These are phyloP conservation scores for Starmerella apis DNA, from an alignment of 805 yeast species.

Conservation along the genomic window DNA sequence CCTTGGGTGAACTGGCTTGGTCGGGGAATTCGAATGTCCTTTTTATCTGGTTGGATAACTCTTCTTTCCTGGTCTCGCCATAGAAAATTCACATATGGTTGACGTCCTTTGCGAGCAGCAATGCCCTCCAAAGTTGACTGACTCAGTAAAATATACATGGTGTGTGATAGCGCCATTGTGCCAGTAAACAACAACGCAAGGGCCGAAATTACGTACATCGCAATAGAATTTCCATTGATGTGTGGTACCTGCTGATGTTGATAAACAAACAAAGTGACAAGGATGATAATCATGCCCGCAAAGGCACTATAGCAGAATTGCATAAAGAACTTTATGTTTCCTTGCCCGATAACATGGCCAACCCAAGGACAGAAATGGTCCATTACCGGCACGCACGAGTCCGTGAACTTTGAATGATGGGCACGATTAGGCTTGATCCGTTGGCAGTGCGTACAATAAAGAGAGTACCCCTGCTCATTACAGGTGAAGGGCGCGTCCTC, in stretches of 20 bases:
- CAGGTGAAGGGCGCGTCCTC: slow-evolving; percentile 42
- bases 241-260: slow-evolving; percentile 28
- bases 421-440: slow-evolving; percentile 56
- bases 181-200: slow-evolving; percentile 40
- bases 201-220: slow-evolving; percentile 38
- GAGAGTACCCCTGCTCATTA: slow-evolving; percentile 63
- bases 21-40: slow-evolving; percentile 25
- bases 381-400: slow-evolving; percentile 56
- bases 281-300: slow-evolving; percentile 34
- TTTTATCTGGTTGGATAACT: slow-evolving; percentile 38
- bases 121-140: slow-evolving; percentile 43
- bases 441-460: slow-evolving; percentile 61
- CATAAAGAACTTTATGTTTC: slow-evolving; percentile 51
- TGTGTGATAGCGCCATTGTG: slow-evolving; percentile 38
- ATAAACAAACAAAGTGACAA: slow-evolving; percentile 34
- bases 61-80: slow-evolving; percentile 34
- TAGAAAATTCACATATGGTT: slow-evolving; percentile 34
- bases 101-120: slow-evolving; percentile 27
- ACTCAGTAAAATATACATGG: slow-evolving; percentile 34
- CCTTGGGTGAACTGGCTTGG: slow-evolving; percentile 29
- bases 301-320: slow-evolving; percentile 37
- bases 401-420: slow-evolving; percentile 53
- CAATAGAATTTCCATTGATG: slow-evolving; percentile 42
- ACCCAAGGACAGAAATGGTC: slow-evolving; percentile 82
- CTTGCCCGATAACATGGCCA: slow-evolving; percentile 59